phyloP scores from a whole-genome alignment of 768 basidiomycete species.

The Phylloporus arenicola region DNA sequence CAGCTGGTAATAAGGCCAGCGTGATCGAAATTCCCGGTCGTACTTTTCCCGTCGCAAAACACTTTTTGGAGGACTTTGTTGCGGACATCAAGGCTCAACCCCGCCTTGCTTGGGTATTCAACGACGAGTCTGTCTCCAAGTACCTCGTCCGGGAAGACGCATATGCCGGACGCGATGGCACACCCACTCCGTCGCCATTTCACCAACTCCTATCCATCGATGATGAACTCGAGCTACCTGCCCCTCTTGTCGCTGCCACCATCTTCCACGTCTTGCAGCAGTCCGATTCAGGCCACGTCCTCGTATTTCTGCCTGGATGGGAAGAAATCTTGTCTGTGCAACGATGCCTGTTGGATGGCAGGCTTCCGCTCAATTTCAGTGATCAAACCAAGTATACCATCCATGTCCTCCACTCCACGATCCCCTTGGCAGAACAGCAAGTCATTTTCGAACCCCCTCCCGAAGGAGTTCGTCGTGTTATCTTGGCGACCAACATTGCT shows the following conservation, averaged over 20 bases:
- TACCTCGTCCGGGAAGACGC: conserved; percentile 62
- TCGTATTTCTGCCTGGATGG: conserved; percentile 92
- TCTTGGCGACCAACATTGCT: conserved; percentile 91
- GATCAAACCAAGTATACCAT: conserved; percentile 56
- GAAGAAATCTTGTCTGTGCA: conserved; percentile 81
- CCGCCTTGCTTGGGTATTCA: conserved; percentile 56
- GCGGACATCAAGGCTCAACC: conserved; percentile 40
- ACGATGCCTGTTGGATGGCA: conserved; percentile 48
- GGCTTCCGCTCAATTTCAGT: conserved; percentile 55
- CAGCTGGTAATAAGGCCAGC: conserved; percentile 51
- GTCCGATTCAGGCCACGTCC: conserved; percentile 78
- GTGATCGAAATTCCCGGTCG: conserved; percentile 87
- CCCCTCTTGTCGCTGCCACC: conserved; percentile 73
- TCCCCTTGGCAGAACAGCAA: conserved; percentile 86
- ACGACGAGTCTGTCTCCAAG: conserved; percentile 61
- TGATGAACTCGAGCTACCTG: conserved; percentile 73
- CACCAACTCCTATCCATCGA: conserved; percentile 16
- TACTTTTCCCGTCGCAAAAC: conserved; percentile 79
- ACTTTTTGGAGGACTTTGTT: conserved; percentile 77
- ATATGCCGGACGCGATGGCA: conserved; percentile 10
- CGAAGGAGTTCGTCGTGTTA: conserved; percentile 74
- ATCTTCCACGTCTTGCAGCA: conserved; percentile 70
- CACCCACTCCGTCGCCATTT: neutral
- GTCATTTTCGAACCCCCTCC: conserved; percentile 82
- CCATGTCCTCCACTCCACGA: conserved; percentile 83